A percentile compares a stretch with the other conserved stretches of the same genome.
These are phyloP conservation scores for Sphenostylis stenocarpa DNA, from an alignment of 306 rosid genomes.

Conservation along the genomic window DNA sequence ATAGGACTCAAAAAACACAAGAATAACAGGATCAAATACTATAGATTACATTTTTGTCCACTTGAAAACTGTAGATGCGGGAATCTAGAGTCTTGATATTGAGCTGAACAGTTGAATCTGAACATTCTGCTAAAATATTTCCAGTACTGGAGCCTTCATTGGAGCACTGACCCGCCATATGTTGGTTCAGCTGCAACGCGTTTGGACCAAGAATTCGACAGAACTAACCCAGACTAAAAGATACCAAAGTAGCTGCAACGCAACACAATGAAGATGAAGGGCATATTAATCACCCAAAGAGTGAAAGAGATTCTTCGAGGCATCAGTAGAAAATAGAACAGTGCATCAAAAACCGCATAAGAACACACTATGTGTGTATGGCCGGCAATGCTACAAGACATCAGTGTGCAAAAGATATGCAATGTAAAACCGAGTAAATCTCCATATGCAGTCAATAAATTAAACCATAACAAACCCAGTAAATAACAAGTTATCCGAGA, in stretches of 20 bases:
- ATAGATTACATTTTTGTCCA: constrained; percentile 68
- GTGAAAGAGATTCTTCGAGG: neutral
- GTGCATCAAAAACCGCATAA: neutral
- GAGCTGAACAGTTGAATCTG: constrained; percentile 73
- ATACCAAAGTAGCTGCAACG: constrained; percentile 29
- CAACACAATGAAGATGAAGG: constrained; percentile 15
- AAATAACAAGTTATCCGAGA: neutral
- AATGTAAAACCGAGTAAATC: neutral
- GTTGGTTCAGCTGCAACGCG: constrained; percentile 32
- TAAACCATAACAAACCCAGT: neutral
- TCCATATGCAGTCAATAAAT: neutral
- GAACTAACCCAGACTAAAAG: constrained; percentile 18
- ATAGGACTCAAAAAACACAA: neutral
- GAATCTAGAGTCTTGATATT: constrained; percentile 94
- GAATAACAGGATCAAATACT: constrained; percentile 1
- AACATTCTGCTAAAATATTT: constrained; percentile 47
- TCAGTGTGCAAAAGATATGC: neutral
- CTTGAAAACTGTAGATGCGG: constrained; percentile 68
- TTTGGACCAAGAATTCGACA: constrained; percentile 27
- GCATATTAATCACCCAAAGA: neutral
- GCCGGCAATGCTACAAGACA: neutral
- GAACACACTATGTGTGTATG: neutral
- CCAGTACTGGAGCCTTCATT: constrained; percentile 64
- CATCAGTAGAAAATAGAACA: neutral
- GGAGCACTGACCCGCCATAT: constrained; percentile 71